Evolutionary conservation across 768 basidiomycete species (phyloP), one percentile per base, ranked within the genome.

Genomic region (Candolleomyces efflorescens): DNA sequence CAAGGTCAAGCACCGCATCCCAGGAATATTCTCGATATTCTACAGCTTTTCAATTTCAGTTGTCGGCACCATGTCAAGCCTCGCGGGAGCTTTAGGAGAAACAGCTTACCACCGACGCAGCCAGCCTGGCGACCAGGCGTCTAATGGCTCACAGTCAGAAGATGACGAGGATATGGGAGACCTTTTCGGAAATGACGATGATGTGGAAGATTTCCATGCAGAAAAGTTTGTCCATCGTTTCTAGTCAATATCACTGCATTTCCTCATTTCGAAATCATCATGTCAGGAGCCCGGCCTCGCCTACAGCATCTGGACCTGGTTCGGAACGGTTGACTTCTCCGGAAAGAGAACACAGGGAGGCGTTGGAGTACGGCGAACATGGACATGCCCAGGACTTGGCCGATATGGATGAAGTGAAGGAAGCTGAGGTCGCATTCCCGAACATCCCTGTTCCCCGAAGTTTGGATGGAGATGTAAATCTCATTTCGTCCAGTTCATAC

Each of bases 321-420:
- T 85, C 82, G n/a, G 92, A 90, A 59, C 71, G 76, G 53, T 75
- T 84, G 17, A 73, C 91, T 32, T 83, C 89, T 46, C 78, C 76
- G 26, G 80, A 82, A 82, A 63, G 78, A 70, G 69, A 89, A 80
- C 73, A 79, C 43, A 78, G 92, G 62, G 83, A 83, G 64, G 85
- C 84, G 1, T 68, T 94, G 62, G 92, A 94, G 70, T 94, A 94
- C 67, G 82, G 80, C 64, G 92, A 93, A 68, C 89, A 90, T 26
- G 88, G 90, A 60, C 81, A 85, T 4, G 77, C 74, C 27, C 81
- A 82, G 57, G 58, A 60, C 15, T 53, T 83, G 32, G 32, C 32
- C 11, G 32, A 32, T 7, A 75, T 78, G 2, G 70, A 82, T 0
- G 81, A 80, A 58, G 78, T 84, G 50, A 76, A 81, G 57, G 89